Base-by-base conservation (phyloP, 2,329 filamentous ascomycete genomes). In the Venturia pyrina region DNA sequence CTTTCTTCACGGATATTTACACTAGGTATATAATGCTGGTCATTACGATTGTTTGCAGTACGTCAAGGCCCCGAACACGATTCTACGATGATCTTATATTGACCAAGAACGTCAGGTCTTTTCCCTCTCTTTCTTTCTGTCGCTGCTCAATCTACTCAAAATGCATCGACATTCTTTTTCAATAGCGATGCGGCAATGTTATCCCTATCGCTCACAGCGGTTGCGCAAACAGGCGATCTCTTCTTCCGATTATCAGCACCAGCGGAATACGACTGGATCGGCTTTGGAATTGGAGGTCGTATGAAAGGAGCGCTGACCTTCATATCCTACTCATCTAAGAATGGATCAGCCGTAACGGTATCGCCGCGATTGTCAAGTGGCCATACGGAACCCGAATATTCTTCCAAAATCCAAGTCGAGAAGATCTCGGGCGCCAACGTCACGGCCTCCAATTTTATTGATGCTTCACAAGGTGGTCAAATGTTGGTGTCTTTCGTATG, bases 251-350 rank as follows among this genome's bases (percentile, higher is more conserved):
- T 87, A 19, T 79, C 80, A 67, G 80, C 82, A 53, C 77, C 80
- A 43, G 75, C 72, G 50, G 71, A 72, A 8, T 74, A 78, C 50
- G 78, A 80, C 40, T 87, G 83, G 83, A 79, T 79, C 53, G 82
- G 80, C 66, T 72, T 87, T 57, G 84, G 84, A 46, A 78, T 86
- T 48, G 84, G 84, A 57, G 78, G 76, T 66, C 69, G 78, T 59
- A 78, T 79, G 69, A 85, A 86, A 81, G 78, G 81, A 63, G 76
- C 83, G 8, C 76, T 87, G 32, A 81, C 83, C 66, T 78, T 86
- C 53, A 78, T 86, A 71, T 74, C 81, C n/a, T 86, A 87, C 74
- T 73, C 77, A 57, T 80, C 79, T 66, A 72, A 73, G 4, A 75
- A 75, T 7, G 78, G 77, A 56, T 46, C 57, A 70, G 70, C 82